Conservation (phyloP, 2,329 filamentous ascomycete species). For the Pseudocercospora musae region DNA sequence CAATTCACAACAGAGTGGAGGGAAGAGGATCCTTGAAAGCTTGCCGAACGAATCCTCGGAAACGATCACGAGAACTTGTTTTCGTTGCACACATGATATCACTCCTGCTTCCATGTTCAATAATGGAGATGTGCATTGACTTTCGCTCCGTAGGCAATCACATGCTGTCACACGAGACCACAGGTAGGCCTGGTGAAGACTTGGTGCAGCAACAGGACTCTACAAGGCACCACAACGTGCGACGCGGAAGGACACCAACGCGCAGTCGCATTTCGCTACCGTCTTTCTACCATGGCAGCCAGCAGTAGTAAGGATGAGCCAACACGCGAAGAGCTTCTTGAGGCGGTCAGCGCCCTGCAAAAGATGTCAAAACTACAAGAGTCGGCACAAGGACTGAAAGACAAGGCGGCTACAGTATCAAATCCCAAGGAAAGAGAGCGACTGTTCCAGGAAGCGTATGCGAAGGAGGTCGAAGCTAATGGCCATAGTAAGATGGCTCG, state of each 20-base stretch:
- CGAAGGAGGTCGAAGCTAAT: constrained; percentile 33
- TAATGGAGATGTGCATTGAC: background rate
- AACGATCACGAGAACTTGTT: background rate
- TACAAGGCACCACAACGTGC: background rate
- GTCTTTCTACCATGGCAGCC: background rate
- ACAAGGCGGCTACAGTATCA: constrained; percentile 22
- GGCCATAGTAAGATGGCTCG: constrained; percentile 27
- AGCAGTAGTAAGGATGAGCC: background rate
- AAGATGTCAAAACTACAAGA: constrained; percentile 23
- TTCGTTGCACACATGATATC: background rate
- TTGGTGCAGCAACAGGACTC: background rate
- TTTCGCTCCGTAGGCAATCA: background rate
- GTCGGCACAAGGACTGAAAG: constrained; percentile 21
- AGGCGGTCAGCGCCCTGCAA: constrained; percentile 25
- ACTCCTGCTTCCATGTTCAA: background rate
- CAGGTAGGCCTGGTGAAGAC: background rate
- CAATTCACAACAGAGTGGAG: no score
- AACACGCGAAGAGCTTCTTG: constrained; percentile 21
- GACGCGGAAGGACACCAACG: background rate
- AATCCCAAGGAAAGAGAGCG: constrained; percentile 28
- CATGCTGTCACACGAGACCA: background rate
- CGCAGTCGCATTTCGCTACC: background rate
- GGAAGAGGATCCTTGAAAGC: background rate
- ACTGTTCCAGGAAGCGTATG: constrained; percentile 32
- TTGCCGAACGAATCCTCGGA: background rate